These are phyloP conservation scores for Cystoderma amianthinum DNA, from an alignment of 768 basidiomycete genomes.

Conservation along the genomic window DNA sequence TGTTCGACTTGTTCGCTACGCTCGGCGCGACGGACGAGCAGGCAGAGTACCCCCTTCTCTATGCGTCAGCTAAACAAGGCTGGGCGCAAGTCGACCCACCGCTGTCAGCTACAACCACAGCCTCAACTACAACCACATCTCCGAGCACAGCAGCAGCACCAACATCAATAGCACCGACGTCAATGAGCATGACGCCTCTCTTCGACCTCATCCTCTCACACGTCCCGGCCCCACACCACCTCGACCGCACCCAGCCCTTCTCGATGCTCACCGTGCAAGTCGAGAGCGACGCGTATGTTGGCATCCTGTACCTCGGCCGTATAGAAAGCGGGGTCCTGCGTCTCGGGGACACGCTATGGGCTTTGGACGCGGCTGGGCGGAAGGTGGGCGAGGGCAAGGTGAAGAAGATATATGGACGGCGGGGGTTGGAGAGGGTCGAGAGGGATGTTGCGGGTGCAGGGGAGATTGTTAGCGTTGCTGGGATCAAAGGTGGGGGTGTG, in stretches of 20 bases:
- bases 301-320: constrained; percentile 40
- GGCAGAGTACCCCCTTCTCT: constrained; percentile 43
- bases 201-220: constrained; percentile 41
- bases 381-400: constrained; percentile 44
- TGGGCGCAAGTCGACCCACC: constrained; percentile 31
- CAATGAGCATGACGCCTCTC: constrained; percentile 32
- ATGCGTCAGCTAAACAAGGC: constrained; percentile 44
- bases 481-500: constrained; percentile 39
- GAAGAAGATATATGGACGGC: constrained; percentile 32
- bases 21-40: constrained; percentile 45
- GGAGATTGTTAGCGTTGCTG: constrained; percentile 42
- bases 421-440: constrained; percentile 35
- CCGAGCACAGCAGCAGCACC: not conserved
- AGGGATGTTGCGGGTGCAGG: constrained; percentile 37
- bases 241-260: constrained; percentile 30
- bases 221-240: constrained; percentile 31
- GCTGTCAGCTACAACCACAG: constrained; percentile 8
- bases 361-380: constrained; percentile 32
- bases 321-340: constrained; percentile 32
- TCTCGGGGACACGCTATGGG: constrained; percentile 30
- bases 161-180: not conserved
- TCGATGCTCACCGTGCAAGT: constrained; percentile 47
- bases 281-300: constrained; percentile 43
- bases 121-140: constrained; percentile 2
- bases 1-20: constrained; percentile 44